phyloP scores from a whole-genome alignment of 2,329 filamentous ascomycete species.

The Cryphonectria radicalis region DNA sequence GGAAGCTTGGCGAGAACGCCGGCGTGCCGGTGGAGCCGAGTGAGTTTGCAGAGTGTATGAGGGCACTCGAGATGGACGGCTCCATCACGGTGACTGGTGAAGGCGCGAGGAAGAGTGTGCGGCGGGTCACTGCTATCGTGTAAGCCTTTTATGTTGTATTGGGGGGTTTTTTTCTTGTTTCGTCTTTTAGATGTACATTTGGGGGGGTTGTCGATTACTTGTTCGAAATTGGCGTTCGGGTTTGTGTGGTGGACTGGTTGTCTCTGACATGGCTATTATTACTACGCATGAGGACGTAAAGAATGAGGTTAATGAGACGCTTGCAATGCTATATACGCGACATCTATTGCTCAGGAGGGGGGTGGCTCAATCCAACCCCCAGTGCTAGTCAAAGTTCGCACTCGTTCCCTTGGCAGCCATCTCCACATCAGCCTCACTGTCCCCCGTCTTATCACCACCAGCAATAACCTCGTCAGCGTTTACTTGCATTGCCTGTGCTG shows the following conservation, averaged over 20 bases:
- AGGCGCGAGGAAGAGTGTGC: slow-evolving; percentile 79
- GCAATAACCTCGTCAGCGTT: slow-evolving; percentile 8
- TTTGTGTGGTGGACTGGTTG: background rate
- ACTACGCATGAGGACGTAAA: background rate
- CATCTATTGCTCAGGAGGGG: background rate
- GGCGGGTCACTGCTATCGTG: slow-evolving; percentile 67
- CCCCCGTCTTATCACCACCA: background rate
- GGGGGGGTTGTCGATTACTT: background rate
- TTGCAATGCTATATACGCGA: background rate
- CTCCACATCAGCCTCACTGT: slow-evolving; percentile 3
- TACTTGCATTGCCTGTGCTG: background rate
- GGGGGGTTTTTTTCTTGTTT: no score
- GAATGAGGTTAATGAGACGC: slow-evolving; percentile 18
- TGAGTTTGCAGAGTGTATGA: slow-evolving; percentile 84
- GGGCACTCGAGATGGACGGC: slow-evolving; percentile 83
- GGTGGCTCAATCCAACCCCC: background rate
- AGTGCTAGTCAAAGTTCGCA: background rate
- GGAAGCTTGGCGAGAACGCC: slow-evolving; percentile 71
- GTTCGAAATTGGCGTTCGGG: slow-evolving; percentile 7
- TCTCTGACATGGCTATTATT: slow-evolving; percentile 4
- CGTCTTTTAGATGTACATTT: background rate
- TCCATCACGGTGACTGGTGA: slow-evolving; percentile 80
- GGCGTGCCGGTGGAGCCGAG: slow-evolving; percentile 72
- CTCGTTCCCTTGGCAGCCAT: slow-evolving; percentile 8
- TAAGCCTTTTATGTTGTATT: slow-evolving; percentile 30